Conservation (phyloP, 805 yeast species). For the Saccharomycodes ludwigii region DNA sequence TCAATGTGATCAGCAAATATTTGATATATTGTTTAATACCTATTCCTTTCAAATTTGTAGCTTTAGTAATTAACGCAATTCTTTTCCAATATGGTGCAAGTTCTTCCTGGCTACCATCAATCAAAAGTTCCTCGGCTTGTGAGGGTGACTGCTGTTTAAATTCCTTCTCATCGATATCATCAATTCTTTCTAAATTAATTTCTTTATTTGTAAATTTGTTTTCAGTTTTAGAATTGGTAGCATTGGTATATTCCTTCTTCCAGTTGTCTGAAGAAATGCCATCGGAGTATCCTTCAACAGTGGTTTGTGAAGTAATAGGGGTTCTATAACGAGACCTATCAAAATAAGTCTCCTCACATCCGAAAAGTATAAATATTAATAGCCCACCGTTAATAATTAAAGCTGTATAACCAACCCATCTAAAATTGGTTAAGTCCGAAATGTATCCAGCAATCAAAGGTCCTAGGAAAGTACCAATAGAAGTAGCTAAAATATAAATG, state of each 20-base stretch:
- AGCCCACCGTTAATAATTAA: constrained; percentile 53
- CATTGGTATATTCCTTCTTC: background rate
- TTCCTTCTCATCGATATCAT: background rate
- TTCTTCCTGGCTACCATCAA: constrained; percentile 31
- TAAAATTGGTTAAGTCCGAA: constrained; percentile 43
- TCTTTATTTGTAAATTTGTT: background rate
- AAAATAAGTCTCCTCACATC: constrained; percentile 61
- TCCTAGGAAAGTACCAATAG: constrained; percentile 68
- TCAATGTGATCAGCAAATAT: constrained; percentile 36
- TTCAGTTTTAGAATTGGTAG: background rate
- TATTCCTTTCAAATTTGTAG: constrained; percentile 45
- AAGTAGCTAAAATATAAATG: constrained; percentile 58
- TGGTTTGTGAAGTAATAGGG: constrained; percentile 15
- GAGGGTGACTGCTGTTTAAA: background rate
- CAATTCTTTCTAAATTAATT: background rate
- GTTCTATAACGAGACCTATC: constrained; percentile 36
- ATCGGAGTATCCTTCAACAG: constrained; percentile 2
- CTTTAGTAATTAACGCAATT: constrained; percentile 38
- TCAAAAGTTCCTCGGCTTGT: constrained; percentile 7
- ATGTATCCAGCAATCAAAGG: constrained; percentile 70
- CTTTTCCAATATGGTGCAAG: constrained; percentile 32
- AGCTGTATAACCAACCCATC: constrained; percentile 70
- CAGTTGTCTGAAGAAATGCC: constrained; percentile 1
- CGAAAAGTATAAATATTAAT: constrained; percentile 40
- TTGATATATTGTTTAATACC: constrained; percentile 56